A percentile compares a stretch with the other conserved stretches of the same genome.
Conservation (phyloP, 805 yeast species). For the Hanseniaspora hatyaiensis region DNA sequence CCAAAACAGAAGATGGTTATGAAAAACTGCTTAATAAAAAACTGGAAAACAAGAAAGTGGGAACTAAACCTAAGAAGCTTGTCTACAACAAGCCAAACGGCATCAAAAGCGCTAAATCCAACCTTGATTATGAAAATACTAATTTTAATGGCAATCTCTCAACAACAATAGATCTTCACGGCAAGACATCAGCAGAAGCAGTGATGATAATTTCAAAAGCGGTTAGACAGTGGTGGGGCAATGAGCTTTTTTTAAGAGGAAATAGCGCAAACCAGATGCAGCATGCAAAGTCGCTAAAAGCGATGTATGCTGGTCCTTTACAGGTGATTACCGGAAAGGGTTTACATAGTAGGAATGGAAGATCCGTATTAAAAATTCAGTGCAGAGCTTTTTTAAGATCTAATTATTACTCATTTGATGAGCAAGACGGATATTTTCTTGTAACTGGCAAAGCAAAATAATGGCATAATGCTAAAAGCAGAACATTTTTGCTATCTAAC, state of each 20-base stretch:
- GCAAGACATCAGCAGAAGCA: conserved; percentile 40
- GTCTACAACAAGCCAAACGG: too few relatives aligned
- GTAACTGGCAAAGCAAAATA: conserved; percentile 32
- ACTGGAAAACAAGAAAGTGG: too few relatives aligned
- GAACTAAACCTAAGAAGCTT: too few relatives aligned
- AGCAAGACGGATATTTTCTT: conserved; percentile 34
- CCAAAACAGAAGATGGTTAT: too few relatives aligned
- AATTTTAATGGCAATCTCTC: conserved; percentile 12
- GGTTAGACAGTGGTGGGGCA: conserved; percentile 50
- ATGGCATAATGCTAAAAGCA: too few relatives aligned
- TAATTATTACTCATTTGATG: conserved; percentile 36
- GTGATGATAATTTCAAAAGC: conserved; percentile 29
- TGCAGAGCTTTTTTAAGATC: conserved; percentile 34
- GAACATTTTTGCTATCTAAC: too few relatives aligned
- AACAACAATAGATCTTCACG: conserved; percentile 45
- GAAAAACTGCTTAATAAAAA: too few relatives aligned
- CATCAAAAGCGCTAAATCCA: too few relatives aligned
- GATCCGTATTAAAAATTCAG: conserved; percentile 36
- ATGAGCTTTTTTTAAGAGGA: conserved; percentile 39
- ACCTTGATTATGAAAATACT: neutral
- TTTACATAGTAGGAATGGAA: conserved; percentile 50
- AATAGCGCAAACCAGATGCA: conserved; percentile 17
- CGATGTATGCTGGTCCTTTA: conserved; percentile 33
- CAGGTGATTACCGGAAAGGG: conserved; percentile 59
- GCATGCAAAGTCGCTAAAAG: conserved; percentile 26